Evolutionary conservation across 805 yeast species (phyloP).

Genomic region (Teunomyces funiuensis): DNA sequence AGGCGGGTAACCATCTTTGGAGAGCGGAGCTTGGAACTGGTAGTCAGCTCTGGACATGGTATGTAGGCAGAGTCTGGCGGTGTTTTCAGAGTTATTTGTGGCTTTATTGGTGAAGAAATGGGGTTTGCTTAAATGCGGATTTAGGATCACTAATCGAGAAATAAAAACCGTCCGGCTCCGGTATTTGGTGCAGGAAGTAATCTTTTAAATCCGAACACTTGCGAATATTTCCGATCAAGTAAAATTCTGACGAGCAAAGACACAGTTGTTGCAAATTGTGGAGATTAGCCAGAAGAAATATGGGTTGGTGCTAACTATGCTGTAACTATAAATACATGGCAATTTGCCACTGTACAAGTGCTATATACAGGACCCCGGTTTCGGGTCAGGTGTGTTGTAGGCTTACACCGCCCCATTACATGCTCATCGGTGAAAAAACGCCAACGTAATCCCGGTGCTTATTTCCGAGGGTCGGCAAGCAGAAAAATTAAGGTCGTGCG

Average conservation of each 20-base stretch:
- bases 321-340: no score
- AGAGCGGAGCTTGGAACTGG: background rate
- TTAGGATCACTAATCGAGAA: background rate
- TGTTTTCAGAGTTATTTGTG: background rate
- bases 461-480: no score
- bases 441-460: no score
- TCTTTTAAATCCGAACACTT: conserved; percentile 3
- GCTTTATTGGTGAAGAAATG: background rate
- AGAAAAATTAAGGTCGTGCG: no score
- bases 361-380: no score
- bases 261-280: no score
- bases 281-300: no score
- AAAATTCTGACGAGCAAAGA: background rate
- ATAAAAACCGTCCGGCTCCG: background rate
- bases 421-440: no score
- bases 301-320: no score
- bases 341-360: no score
- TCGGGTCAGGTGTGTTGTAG: no score
- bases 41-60: background rate
- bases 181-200: background rate
- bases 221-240: background rate
- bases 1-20: background rate
- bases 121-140: background rate
- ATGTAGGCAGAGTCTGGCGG: background rate
- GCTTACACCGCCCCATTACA: no score